Evolutionary conservation across 768 basidiomycete species (phyloP), one percentile per base, ranked within the genome.

Genomic region (Paxillus rubicundulus): DNA sequence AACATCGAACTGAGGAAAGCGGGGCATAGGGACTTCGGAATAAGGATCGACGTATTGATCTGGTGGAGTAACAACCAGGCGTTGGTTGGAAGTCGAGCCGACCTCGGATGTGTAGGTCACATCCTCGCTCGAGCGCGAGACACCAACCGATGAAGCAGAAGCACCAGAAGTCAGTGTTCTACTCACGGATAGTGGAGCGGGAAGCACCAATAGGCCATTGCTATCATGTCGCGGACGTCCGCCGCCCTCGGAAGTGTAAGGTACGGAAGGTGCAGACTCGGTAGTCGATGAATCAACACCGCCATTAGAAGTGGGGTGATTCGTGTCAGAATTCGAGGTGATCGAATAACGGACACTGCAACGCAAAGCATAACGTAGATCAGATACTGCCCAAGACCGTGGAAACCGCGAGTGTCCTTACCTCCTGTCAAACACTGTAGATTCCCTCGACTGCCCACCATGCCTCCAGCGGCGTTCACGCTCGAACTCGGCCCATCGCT

Each of bases 401-500:
- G 12, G 28, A 55, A 48, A 28, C 14, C 49, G 51, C 20, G 34
- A 37, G 48, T n/a, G 47, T n/a, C 74, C 82, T 54, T 65, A 89
- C 89, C 81, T 75, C 67, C 68, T 86, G 49, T 89, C 87, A 63
- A 84, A 81, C 62, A 79, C 82, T 5, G 82, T 79, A 20, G 84
- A 86, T 64, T 96, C 92, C 55, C 89, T 81, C 5, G 92, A 94
- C 58, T 87, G 83, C 18, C 82, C 82, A 7, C 92, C 94, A 64
- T 70, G 87, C 83, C 86, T 93, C 92, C 92, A 98, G 55, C 94
- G 79, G 59, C 96, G 75, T 59, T 98, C 97, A 45, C 96, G 78
- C 76, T 98, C 97, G 68, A 97, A 98, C 72, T 98, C 97, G 16
- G 85, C 93, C 96, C 96, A 99, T 37, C 92, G 83, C 78, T 98